A percentile compares a stretch with the other conserved stretches of the same genome.
Evolutionary conservation across 202 grass and related monocot species (phyloP).

Genomic region (Dendrocalamus latiflorus): DNA sequence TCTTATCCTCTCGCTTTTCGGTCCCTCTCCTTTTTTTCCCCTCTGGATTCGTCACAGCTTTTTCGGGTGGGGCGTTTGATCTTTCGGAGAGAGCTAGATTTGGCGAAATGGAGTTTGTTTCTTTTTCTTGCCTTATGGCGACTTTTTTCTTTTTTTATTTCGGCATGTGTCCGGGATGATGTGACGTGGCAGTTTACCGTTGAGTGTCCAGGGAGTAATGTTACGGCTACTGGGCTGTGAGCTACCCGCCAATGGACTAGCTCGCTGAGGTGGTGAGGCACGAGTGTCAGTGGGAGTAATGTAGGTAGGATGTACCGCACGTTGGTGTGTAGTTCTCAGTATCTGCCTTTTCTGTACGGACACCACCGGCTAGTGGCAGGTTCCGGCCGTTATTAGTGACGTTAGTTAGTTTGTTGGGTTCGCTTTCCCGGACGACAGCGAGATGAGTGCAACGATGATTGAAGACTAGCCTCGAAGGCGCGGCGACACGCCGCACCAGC

Average conservation of each 20-base stretch:
- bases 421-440: background rate
- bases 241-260: fast-evolving
- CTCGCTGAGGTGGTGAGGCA: background rate
- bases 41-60: background rate
- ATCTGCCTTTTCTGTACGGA: background rate
- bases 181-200: background rate
- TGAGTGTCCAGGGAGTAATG: background rate
- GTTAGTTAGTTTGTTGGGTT: background rate
- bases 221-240: background rate
- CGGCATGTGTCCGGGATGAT: too few relatives aligned
- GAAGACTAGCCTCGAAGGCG: too few relatives aligned
- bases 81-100: conserved; percentile 34
- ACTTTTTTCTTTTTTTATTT: too few relatives aligned
- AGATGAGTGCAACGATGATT: background rate
- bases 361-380: background rate
- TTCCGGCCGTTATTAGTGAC: background rate
- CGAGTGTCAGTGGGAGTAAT: background rate
- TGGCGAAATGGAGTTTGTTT: background rate
- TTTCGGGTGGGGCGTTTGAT: conserved; percentile 11
- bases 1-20: background rate
- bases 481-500: too few relatives aligned
- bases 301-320: background rate
- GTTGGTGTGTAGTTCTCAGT: background rate
- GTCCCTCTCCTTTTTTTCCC: background rate
- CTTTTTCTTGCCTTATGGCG: too few relatives aligned